Evolutionary conservation across 495 filamentous ascomycete species (phyloP).

Genomic region (Umbilicaria muhlenbergii): DNA sequence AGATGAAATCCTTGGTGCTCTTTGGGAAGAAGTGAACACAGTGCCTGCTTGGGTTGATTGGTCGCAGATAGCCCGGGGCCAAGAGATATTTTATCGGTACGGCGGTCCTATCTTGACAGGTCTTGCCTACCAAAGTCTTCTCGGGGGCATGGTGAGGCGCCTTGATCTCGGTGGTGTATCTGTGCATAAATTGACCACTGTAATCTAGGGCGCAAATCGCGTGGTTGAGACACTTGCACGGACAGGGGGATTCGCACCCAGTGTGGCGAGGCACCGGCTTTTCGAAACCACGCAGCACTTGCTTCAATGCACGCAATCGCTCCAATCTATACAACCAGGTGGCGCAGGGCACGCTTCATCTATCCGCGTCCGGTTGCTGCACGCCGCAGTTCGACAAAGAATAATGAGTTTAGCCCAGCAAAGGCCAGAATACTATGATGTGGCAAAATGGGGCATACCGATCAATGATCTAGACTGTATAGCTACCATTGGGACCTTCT

Average conservation of each 20-base stretch:
- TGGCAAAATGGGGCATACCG: slow-evolving; percentile 41
- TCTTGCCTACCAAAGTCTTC: slow-evolving; percentile 46
- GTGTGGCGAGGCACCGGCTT: slow-evolving; percentile 51
- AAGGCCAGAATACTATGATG: slow-evolving; percentile 42
- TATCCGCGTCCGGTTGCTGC: slow-evolving; percentile 54
- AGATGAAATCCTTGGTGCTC: slow-evolving; percentile 37
- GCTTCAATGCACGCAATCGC: slow-evolving; percentile 43
- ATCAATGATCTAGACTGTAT: slow-evolving; percentile 58
- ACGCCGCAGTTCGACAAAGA: slow-evolving; percentile 49
- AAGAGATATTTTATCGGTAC: slow-evolving; percentile 56
- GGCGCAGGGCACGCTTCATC: slow-evolving; percentile 49
- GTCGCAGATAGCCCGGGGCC: slow-evolving; percentile 51
- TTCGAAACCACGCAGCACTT: slow-evolving; percentile 49
- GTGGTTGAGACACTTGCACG: slow-evolving; percentile 60
- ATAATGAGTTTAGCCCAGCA: slow-evolving; percentile 39
- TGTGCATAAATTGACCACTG: background rate
- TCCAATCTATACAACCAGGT: slow-evolving; percentile 45
- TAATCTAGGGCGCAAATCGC: slow-evolving; percentile 7
- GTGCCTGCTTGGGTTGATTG: slow-evolving; percentile 72
- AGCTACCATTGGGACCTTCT: slow-evolving; percentile 50
- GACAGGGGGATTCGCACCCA: slow-evolving; percentile 62
- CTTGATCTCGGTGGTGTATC: background rate
- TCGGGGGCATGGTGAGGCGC: slow-evolving; percentile 41
- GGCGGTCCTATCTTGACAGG: slow-evolving; percentile 46
- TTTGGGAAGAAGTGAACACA: slow-evolving; percentile 57